A percentile compares a stretch with the other conserved stretches of the same genome.
Conservation (phyloP, 345 rosid species). For the Euclidium syriacum region DNA sequence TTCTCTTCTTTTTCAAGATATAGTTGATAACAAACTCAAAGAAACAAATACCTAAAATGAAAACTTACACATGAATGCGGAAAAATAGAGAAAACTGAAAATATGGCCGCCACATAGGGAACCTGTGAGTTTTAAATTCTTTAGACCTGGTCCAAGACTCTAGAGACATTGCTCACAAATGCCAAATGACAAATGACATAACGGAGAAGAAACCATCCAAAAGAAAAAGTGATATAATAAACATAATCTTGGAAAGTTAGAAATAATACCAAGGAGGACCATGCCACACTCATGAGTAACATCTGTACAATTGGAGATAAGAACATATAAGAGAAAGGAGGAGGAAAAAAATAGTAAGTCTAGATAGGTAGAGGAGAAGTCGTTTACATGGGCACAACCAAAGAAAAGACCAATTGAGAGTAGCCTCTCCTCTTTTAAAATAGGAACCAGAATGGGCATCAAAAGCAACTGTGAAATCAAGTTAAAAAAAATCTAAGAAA, state of each 20-base stretch:
- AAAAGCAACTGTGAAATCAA: conserved; percentile 64
- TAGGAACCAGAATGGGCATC: conserved; percentile 75
- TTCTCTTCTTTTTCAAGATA: not conserved
- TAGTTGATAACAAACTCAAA: not conserved
- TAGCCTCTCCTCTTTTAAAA: conserved; percentile 65
- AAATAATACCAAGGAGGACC: conserved; percentile 73
- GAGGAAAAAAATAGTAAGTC: not conserved
- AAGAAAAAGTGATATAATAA: not conserved
- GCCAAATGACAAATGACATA: not conserved
- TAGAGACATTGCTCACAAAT: not conserved
- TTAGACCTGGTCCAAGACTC: not conserved
- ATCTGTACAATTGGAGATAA: conserved; percentile 42
- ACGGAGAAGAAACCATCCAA: not conserved
- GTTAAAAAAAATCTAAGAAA: not conserved
- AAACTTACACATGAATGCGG: conserved; percentile 73
- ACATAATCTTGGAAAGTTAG: not conserved
- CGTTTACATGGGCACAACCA: conserved; percentile 59
- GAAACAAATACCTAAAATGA: not conserved
- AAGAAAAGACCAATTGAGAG: conserved; percentile 79
- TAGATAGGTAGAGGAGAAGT: not conserved
- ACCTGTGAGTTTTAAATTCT: conserved; percentile 41
- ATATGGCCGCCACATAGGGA: conserved; percentile 71
- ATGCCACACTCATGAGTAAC: conserved; percentile 72
- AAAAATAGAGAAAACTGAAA: conserved; percentile 56
- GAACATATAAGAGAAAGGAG: not conserved